A percentile compares a stretch with the other conserved stretches of the same genome.
These are phyloP conservation scores for Fusarium musae DNA, from an alignment of 2,329 filamentous ascomycete genomes.

Conservation along the genomic window DNA sequence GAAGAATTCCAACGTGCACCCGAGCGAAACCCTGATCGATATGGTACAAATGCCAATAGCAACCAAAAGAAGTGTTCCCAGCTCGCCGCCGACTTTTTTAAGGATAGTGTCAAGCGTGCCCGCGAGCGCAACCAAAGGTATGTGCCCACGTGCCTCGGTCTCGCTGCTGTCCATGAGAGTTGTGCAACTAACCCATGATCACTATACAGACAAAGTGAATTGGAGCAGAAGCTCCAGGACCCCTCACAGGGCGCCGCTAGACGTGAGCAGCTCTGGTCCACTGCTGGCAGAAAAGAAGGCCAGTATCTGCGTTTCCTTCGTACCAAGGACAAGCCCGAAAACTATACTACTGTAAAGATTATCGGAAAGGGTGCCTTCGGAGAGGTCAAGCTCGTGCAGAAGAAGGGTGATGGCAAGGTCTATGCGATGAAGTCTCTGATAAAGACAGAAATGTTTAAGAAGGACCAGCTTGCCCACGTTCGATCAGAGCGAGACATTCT, in stretches of 20 bases:
- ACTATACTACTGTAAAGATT: slow-evolving; percentile 96
- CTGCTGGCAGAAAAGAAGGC: slow-evolving; percentile 86
- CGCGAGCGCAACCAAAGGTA: slow-evolving; percentile 95
- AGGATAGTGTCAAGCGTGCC: slow-evolving; percentile 96
- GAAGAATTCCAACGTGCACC: slow-evolving; percentile 82
- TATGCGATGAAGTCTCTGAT: slow-evolving; percentile 98
- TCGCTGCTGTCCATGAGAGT: not conserved
- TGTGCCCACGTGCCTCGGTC: slow-evolving; percentile 41
- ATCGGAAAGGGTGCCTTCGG: slow-evolving; percentile 99
- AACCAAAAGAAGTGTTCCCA: slow-evolving; percentile 78
- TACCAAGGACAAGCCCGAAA: slow-evolving; percentile 91
- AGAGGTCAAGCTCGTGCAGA: slow-evolving; percentile 96
- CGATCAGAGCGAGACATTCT: slow-evolving; percentile 97
- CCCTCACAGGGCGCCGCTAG: slow-evolving; percentile 77
- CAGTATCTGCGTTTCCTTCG: slow-evolving; percentile 94
- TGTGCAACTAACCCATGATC: slow-evolving; percentile 17
- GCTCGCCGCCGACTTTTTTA: slow-evolving; percentile 91
- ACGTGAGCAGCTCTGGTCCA: slow-evolving; percentile 86
- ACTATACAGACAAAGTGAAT: slow-evolving; percentile 80
- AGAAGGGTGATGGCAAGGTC: slow-evolving; percentile 95
- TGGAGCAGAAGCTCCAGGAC: slow-evolving; percentile 86
- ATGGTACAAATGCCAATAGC: slow-evolving; percentile 71
- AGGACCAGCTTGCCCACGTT: slow-evolving; percentile 96
- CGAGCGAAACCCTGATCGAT: slow-evolving; percentile 87
- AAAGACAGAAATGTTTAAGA: slow-evolving; percentile 99